Conservation (phyloP, 2,329 filamentous ascomycete genomes). For the Aspergillus spinulosporus region DNA sequence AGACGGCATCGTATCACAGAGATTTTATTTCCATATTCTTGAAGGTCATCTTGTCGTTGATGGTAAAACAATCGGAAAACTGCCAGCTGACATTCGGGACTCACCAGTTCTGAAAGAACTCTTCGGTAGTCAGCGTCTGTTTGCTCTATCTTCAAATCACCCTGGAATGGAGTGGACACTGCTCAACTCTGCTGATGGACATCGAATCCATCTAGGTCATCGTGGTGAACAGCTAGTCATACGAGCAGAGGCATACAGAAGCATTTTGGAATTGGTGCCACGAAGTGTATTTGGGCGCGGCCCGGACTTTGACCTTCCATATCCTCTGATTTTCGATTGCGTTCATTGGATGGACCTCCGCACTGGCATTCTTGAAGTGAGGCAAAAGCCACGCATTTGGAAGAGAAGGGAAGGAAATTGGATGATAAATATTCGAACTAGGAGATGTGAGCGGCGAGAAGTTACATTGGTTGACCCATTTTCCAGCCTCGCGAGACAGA, state of each 20-base stretch:
- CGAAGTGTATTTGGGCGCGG: conserved; percentile 4
- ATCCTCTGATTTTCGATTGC: conserved; percentile 1
- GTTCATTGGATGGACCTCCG: conserved; percentile 7
- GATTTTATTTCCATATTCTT: conserved; percentile 48
- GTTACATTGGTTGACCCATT: background rate
- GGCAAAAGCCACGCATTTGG: conserved; percentile 1
- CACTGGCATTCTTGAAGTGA: background rate
- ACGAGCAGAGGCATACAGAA: conserved; percentile 37
- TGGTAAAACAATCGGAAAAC: conserved; percentile 51
- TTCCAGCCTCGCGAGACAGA: background rate
- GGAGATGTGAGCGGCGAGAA: background rate
- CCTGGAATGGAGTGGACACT: conserved; percentile 57
- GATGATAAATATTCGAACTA: background rate
- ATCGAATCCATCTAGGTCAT: conserved; percentile 59
- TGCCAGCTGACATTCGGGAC: conserved; percentile 55
- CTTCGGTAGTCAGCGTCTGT: conserved; percentile 55
- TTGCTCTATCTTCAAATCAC: conserved; percentile 53
- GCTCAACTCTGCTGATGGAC: conserved; percentile 36
- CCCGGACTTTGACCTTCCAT: background rate
- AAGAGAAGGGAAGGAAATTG: background rate
- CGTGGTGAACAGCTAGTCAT: conserved; percentile 46
- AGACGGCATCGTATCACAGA: conserved; percentile 34
- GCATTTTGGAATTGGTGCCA: conserved; percentile 38
- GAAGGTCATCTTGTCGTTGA: conserved; percentile 53
- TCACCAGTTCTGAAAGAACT: conserved; percentile 49